phyloP scores from a whole-genome alignment of 495 filamentous ascomycete genomes.

The Lasiosphaeria miniovina region DNA sequence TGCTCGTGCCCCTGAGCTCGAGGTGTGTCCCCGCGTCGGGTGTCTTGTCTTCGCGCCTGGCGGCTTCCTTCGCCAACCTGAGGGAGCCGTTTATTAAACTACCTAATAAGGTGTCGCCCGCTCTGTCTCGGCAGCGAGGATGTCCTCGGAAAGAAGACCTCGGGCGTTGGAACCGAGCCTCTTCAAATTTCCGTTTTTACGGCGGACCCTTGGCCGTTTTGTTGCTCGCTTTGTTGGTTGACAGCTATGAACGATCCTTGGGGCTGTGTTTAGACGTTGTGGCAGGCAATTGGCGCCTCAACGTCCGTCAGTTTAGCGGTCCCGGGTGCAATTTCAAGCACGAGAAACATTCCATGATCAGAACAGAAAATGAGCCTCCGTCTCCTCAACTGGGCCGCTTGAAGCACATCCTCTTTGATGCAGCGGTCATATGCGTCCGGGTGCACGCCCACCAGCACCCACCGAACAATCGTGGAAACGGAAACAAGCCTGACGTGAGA shows the following conservation, averaged over 20 bases:
- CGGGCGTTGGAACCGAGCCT: background rate
- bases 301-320: no score
- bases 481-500: background rate
- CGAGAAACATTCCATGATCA: background rate
- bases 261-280: background rate
- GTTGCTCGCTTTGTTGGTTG: conserved; percentile 1
- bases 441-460: background rate
- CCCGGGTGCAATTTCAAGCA: no score
- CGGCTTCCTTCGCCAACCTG: no score
- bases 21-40: background rate
- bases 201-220: background rate
- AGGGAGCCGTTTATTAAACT: no score
- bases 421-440: no score
- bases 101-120: background rate
- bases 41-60: no score
- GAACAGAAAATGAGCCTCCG: background rate
- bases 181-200: background rate
- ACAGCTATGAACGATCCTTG: background rate
- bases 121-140: background rate
- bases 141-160: background rate
- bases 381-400: background rate
- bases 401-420: background rate
- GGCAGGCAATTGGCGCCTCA: background rate
- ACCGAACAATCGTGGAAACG: background rate
- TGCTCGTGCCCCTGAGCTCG: background rate